Base-by-base conservation (phyloP, 1,139 yeast species). In the Magnusiomyces suaveolens region DNA sequence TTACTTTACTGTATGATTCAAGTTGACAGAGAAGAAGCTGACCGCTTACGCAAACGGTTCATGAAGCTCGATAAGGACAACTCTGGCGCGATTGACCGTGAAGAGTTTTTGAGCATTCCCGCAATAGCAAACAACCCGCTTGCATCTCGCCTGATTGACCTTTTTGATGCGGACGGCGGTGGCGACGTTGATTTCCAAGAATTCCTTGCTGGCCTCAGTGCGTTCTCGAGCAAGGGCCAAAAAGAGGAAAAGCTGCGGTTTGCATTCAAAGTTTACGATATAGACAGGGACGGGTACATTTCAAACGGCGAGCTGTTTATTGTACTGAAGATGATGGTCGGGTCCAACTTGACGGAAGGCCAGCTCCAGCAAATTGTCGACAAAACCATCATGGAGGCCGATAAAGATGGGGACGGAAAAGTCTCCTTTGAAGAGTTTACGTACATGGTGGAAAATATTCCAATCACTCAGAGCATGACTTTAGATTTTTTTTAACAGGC, bases 291-390 rank as follows among this genome's bases (percentile, higher is more conserved):
- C 67, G 98, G 98, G 0, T 89, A 69, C 66, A 87, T 94, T 49
- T 90, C 97, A 2, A 92, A 92, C 66, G 98, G 98, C 24, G 99
- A 94, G 70, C 72, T 94, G 56, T 94, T 84, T 66, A 78, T 92
- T 51, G 97, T 94, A 48, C 76, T 94, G 74, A 87, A 92, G 70
- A 87, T 88, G 82, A 94, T 94, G 98, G 98, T 92, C 44, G 98
- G 97, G 2, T 84, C 82, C 63, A 90, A 92, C 65, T 72, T 94
- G 57, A 85, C 83, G 60, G 95, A 87, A 57, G 83, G 80, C 43
- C 97, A 92, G 65, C 75, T 94, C 59, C 99, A 94, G 69, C 98
- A 92, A 69, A 81, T 90, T 57, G 97, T 90, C 18, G 98, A 94
- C 68, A 82, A 94, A 69, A 89, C 98, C 0, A 88, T 94, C 62